These are phyloP conservation scores for Linnemannia zychae DNA, from an alignment of 192 early-diverging fungal genomes.

Conservation along the genomic window DNA sequence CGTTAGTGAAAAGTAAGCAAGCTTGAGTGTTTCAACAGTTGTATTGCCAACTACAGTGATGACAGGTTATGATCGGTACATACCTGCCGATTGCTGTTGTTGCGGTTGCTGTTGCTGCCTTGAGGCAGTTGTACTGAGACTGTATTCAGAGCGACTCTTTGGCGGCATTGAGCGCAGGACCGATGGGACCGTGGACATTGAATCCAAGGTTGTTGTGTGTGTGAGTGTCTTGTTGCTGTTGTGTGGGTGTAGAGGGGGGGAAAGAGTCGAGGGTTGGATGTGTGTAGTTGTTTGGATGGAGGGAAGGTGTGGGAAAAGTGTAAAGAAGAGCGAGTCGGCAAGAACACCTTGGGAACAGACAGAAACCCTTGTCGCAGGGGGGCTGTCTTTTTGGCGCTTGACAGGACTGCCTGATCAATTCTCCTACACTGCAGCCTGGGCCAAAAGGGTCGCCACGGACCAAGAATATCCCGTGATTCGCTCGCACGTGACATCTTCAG, in stretches of 20 bases:
- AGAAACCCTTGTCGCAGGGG: too few species aligned
- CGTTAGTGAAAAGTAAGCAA: background rate
- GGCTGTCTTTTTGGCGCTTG: background rate
- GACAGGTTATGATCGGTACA: background rate
- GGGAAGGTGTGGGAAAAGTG: background rate
- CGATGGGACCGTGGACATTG: constrained; percentile 51
- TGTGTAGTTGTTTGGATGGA: background rate
- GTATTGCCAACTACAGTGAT: too few species aligned
- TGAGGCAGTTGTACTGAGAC: background rate
- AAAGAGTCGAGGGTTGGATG: too few species aligned
- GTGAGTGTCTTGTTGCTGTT: background rate
- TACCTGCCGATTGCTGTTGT: background rate
- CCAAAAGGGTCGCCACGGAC: background rate
- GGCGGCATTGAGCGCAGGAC: constrained; percentile 26
- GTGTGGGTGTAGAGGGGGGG: background rate
- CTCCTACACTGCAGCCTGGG: too few species aligned
- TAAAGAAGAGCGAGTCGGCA: background rate
- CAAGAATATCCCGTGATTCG: background rate
- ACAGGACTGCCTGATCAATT: background rate
- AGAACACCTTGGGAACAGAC: background rate
- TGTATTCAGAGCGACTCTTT: constrained; percentile 47
- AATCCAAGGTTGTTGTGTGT: background rate
- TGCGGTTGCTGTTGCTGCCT: background rate
- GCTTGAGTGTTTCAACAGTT: too few species aligned
- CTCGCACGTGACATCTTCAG: background rate